Evolutionary conservation across 1,284 basidiomycete species (phyloP).

Genomic region (Phellopilus nigrolimitatus): DNA sequence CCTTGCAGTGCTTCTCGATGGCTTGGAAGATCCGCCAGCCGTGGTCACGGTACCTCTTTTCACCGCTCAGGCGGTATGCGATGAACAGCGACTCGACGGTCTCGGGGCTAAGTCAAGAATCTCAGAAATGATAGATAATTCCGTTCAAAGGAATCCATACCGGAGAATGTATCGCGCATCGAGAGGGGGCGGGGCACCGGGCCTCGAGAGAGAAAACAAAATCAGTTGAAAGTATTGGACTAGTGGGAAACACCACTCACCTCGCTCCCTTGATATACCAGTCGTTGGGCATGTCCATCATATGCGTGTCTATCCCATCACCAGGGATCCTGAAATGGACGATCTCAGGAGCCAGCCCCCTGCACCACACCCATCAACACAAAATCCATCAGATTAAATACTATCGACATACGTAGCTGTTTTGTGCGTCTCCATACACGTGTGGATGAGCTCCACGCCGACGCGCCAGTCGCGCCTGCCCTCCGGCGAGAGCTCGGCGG

Average conservation of each 20-base stretch:
- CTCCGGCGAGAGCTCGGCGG: slow-evolving; percentile 46
- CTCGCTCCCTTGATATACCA: slow-evolving; percentile 85
- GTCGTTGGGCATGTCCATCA: slow-evolving; percentile 42
- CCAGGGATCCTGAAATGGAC: slow-evolving; percentile 65
- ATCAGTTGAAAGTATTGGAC: background rate
- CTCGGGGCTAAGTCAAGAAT: slow-evolving; percentile 65
- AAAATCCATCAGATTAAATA: background rate
- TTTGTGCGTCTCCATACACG: slow-evolving; percentile 85
- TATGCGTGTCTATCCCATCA: slow-evolving; percentile 41
- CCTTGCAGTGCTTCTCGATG: slow-evolving; percentile 78
- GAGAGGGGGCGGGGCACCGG: slow-evolving; percentile 49
- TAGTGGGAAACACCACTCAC: too few relatives aligned
- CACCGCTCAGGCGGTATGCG: slow-evolving; percentile 82
- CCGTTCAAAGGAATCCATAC: slow-evolving; percentile 32
- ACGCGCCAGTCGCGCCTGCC: slow-evolving; percentile 77
- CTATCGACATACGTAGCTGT: slow-evolving; percentile 62
- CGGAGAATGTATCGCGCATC: slow-evolving; percentile 90
- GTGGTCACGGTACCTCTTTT: slow-evolving; percentile 74
- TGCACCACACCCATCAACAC: slow-evolving; percentile 29
- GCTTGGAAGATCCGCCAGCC: slow-evolving; percentile 92
- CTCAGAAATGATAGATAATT: slow-evolving; percentile 5
- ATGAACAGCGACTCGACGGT: slow-evolving; percentile 93
- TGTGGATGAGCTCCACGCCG: slow-evolving; percentile 78
- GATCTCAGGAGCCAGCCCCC: slow-evolving; percentile 81
- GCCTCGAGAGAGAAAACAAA: slow-evolving; percentile 31